Conservation (phyloP, 257 asterid genomes). For the Capsicum pubescens region DNA sequence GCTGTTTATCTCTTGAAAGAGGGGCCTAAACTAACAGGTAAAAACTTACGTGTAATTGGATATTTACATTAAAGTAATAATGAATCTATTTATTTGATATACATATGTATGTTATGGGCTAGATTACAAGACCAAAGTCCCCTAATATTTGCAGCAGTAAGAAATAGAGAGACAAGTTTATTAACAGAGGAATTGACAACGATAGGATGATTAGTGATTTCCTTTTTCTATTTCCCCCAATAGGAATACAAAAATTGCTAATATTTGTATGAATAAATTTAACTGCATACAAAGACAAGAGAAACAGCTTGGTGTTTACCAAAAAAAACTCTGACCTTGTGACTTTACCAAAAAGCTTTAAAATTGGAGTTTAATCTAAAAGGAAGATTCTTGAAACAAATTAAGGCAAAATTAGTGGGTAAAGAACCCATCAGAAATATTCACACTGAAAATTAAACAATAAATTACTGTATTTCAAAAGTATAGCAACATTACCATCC, state of each 20-base stretch:
- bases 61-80: too few relatives aligned
- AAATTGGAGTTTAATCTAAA: not conserved
- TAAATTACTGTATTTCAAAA: not conserved
- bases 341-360: not conserved
- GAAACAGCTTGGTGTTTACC: not conserved
- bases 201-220: not conserved
- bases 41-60: too few relatives aligned
- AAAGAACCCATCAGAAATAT: not conserved
- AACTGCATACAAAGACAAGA: too few relatives aligned
- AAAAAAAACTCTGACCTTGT: not conserved
- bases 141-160: not conserved
- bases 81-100: too few relatives aligned
- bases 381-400: not conserved
- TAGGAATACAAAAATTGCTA: too few relatives aligned
- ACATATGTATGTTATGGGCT: too few relatives aligned
- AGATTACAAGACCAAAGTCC: not conserved
- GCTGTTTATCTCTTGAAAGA: not conserved
- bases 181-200: too few relatives aligned
- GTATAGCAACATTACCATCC: too few relatives aligned
- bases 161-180: too few relatives aligned
- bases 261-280: not conserved
- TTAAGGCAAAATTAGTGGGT: not conserved
- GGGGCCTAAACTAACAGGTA: not conserved
- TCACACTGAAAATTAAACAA: too few relatives aligned
- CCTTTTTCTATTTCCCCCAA: not conserved